phyloP scores from a whole-genome alignment of 257 asterid species.

The Thymus quinquecostatus region DNA sequence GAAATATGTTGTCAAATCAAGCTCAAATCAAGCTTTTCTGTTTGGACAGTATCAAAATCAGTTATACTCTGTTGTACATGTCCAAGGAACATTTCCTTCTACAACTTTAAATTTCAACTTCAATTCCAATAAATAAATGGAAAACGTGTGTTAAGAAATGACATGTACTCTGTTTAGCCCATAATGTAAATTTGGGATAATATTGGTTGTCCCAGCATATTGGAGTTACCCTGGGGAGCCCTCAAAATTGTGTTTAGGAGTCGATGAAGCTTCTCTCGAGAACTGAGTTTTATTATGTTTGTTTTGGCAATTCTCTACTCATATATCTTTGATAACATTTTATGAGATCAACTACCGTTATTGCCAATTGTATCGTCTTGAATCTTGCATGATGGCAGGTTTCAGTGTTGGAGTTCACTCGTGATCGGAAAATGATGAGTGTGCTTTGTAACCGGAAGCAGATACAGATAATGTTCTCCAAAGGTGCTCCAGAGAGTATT shows the following conservation, averaged over 20 bases:
- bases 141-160: constrained; percentile 9
- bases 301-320: not conserved
- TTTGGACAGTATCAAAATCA: constrained; percentile 12
- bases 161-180: not conserved
- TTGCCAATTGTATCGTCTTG: no score
- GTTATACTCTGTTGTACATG: not conserved
- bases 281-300: constrained; percentile 7
- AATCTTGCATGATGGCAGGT: constrained; percentile 55
- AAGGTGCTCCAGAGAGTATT: constrained; percentile 99
- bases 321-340: constrained; percentile 1
- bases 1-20: not conserved
- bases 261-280: constrained; percentile 17
- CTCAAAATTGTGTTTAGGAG: constrained; percentile 18
- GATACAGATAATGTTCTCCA: constrained; percentile 90
- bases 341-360: constrained; percentile 14
- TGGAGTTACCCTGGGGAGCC: constrained; percentile 13
- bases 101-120: not conserved
- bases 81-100: not conserved
- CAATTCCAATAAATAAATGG: not conserved
- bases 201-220: not conserved
- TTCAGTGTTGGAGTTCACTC: constrained; percentile 89
- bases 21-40: not conserved
- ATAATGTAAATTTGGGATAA: not conserved
- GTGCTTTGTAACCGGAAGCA: constrained; percentile 95
- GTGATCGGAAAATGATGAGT: constrained; percentile 99